phyloP scores from a whole-genome alignment of 495 filamentous ascomycete genomes.

The Viridothelium virens region DNA sequence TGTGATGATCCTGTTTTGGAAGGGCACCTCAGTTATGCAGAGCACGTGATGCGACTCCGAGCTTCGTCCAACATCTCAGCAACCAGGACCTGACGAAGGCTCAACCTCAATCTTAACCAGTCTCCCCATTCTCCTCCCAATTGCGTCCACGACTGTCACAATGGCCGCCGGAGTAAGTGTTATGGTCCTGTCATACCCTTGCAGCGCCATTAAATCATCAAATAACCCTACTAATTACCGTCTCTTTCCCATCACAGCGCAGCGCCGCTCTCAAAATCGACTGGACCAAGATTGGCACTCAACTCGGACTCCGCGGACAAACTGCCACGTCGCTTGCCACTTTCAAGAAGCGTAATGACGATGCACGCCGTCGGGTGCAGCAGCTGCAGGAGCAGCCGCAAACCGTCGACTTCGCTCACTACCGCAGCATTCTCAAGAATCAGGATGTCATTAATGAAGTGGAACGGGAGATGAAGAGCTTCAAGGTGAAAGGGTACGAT shows the following conservation, averaged over 20 bases:
- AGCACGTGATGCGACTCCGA: not conserved
- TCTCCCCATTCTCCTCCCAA: not conserved
- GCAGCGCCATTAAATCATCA: slow-evolving; percentile 15
- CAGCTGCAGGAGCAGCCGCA: slow-evolving; percentile 69
- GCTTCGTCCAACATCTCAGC: slow-evolving; percentile 5
- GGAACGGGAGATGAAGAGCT: slow-evolving; percentile 81
- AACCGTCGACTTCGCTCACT: slow-evolving; percentile 83
- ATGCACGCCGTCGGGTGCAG: slow-evolving; percentile 86
- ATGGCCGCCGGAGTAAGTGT: slow-evolving; percentile 84
- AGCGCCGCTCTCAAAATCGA: slow-evolving; percentile 99
- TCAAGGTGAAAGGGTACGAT: slow-evolving; percentile 89
- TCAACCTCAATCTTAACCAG: not conserved
- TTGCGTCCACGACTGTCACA: slow-evolving; percentile 45
- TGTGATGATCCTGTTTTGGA: too few species aligned
- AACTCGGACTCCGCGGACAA: slow-evolving; percentile 90
- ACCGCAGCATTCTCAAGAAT: slow-evolving; percentile 91
- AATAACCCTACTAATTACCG: not conserved
- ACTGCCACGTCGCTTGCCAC: slow-evolving; percentile 80
- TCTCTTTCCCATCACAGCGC: slow-evolving; percentile 52
- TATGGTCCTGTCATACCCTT: slow-evolving; percentile 12
- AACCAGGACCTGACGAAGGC: slow-evolving; percentile 9
- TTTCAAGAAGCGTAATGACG: slow-evolving; percentile 99
- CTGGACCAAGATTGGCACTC: slow-evolving; percentile 84
- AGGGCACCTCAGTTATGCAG: not conserved
- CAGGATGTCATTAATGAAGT: slow-evolving; percentile 88